Base-by-base conservation (phyloP, 768 basidiomycete species). In the Psilocybe cyanescens region DNA sequence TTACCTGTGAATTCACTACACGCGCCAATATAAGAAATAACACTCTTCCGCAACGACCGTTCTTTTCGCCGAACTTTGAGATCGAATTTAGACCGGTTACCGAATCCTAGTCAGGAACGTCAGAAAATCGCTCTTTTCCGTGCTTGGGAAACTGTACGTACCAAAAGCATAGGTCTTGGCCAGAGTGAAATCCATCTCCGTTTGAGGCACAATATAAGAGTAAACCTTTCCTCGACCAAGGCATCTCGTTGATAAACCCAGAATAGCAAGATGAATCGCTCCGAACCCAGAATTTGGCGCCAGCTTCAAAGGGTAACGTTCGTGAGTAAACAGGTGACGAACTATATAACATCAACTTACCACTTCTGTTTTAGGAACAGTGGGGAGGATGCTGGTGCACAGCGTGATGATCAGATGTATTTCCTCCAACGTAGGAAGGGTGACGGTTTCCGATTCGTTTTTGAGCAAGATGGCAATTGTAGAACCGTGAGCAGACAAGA, bases 391-490 rank as follows among this genome's bases (percentile, higher is more conserved):
- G 65, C 78, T 83, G 3, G 83, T 79, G 66, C 91, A 86, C 4
- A 97, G 78, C 9, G 86, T 84, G 1, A 96, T 82, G 29, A 98
- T 79, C 3, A 97, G 80, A 58, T 92, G 86, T 14, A 91, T 83
- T 72, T 97, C 94, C 67, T 93, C 88, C 11, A 98, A 75, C 2
- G 88, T 81, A 2, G 88, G 79, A 12, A 91, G 69, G 1, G 88
- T 85, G 14, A 88, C 79, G 44, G 83, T 79, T 17, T 87, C 82
- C 3, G 83, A 78, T 47, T 91, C 86, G 58, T 90, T 91, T 71
- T 93, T 90, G 0, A 99, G 80, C 35, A 97, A 79, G 59, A 93
- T 89, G 16, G 92, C 80, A 59, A 97, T 81, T 0, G 95, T 94
- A 54, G 95, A 90, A 17, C 90, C 83, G 67, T 99, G 97, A 49